Evolutionary conservation across 306 rosid genomes (phyloP).

Genomic region (Acacia acuminata): DNA sequence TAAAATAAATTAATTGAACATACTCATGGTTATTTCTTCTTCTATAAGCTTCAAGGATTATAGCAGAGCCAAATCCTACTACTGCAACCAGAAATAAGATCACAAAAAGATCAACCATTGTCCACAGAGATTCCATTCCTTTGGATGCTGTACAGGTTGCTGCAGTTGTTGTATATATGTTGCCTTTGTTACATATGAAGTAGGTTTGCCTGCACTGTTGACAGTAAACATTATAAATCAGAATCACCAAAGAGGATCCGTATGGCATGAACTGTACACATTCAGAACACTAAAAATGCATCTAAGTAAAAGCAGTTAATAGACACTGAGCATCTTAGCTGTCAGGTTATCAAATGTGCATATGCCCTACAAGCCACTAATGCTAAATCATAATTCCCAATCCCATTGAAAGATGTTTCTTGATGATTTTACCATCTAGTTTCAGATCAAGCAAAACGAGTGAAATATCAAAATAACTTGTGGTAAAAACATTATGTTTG

Average conservation of each 20-base stretch:
- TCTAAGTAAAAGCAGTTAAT: background rate
- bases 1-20: slow-evolving; percentile 1
- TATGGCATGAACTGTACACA: background rate
- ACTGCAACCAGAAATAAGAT: slow-evolving; percentile 35
- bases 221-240: background rate
- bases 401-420: background rate
- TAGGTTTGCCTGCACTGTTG: background rate
- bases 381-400: too few relatives aligned
- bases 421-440: background rate
- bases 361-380: background rate
- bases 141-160: background rate
- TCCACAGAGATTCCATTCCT: slow-evolving; percentile 47
- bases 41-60: slow-evolving; percentile 67
- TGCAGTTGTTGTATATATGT: slow-evolving; percentile 13
- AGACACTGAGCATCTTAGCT: background rate
- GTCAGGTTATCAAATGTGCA: background rate
- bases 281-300: background rate
- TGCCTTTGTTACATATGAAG: slow-evolving; percentile 21
- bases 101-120: slow-evolving; percentile 45
- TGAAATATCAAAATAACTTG: background rate
- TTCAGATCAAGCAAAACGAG: background rate
- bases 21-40: slow-evolving; percentile 79
- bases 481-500: background rate
- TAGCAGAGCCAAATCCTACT: slow-evolving; percentile 43
- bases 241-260: background rate